These are phyloP conservation scores for Verticillium longisporum DNA, from an alignment of 2,329 filamentous ascomycete genomes.

Conservation along the genomic window DNA sequence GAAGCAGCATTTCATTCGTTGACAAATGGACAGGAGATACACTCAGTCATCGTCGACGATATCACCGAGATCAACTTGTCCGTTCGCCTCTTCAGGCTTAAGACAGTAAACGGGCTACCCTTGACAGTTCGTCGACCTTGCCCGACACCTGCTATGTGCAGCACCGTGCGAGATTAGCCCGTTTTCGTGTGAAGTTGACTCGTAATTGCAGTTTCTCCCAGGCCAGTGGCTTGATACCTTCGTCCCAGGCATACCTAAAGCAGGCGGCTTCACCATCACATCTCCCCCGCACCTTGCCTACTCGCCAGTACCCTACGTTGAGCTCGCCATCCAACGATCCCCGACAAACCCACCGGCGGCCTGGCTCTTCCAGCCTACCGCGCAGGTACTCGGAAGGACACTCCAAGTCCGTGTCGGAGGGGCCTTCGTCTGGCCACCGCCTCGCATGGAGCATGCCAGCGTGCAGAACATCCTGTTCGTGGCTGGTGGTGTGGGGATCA, in stretches of 20 bases:
- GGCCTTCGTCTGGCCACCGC: constrained; percentile 72
- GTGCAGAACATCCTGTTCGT: constrained; percentile 63
- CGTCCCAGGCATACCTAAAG: constrained; percentile 59
- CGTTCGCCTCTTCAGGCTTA: constrained; percentile 62
- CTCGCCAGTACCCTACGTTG: constrained; percentile 45
- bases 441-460: constrained; percentile 28
- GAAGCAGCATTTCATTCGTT: not conserved
- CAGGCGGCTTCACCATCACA: constrained; percentile 85
- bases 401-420: constrained; percentile 71
- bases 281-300: constrained; percentile 55
- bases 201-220: constrained; percentile 56
- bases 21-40: constrained; percentile 41
- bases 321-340: constrained; percentile 71
- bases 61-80: constrained; percentile 60
- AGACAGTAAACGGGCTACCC: constrained; percentile 8
- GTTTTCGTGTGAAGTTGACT: not conserved
- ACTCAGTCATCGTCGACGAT: constrained; percentile 48
- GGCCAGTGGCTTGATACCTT: constrained; percentile 88
- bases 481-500: constrained; percentile 77
- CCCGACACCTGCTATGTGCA: not conserved
- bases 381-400: constrained; percentile 49
- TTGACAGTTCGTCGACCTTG: not conserved
- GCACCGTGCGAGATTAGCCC: not conserved
- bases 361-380: constrained; percentile 61
- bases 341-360: constrained; percentile 64